Evolutionary conservation across 2,329 filamentous ascomycete species (phyloP), one percentile per base, ranked within the genome.

Genomic region (Aureobasidium uvarum): DNA sequence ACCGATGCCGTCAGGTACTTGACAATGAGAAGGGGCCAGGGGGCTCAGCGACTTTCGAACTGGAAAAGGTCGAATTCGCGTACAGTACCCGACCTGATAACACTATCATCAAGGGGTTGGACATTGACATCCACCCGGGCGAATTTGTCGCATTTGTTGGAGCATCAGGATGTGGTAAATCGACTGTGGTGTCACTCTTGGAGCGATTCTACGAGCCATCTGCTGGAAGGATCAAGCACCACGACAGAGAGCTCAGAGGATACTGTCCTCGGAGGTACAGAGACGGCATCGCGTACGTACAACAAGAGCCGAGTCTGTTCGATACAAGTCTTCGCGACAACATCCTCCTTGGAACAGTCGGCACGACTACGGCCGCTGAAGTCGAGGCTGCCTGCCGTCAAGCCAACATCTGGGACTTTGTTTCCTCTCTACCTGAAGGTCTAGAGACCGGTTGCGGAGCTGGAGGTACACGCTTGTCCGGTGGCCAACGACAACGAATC

Each of bases 71-170:
- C 55, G 81, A 87, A 68, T 83, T 85, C 62, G 88, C 88, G 0
- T 90, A 87, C 72, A 82, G 82, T 65, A 77, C 89, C 18, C 88
- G 88, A 36, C 88, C 89, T 71, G 89, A 91, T 67, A 87, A 91
- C 75, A 85, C 90, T 31, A 85, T 84, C 31, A 88, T 91, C 69
- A 77, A 80, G 66, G 76, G 81, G 1, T 77, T 91, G 25, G 11
- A 20, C 86, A 87, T 58, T 13, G 28, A 20, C 0, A 73, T 79
- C 55, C 68, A 70, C 20, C 70, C 75, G 20, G 77, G 77, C 5
- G 74, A 77, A 59, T 77, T 77, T 16, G 76, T 75, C 1, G 79
- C 78, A 1, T 75, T 81, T 25, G 78, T 81, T 1, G 79, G 79
- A 2, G 75, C 77, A 23, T 79, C 76, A 43, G 79, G 79, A 7